Base-by-base conservation (phyloP, 2,329 filamentous ascomycete species). In the Bipolaris sorokiniana region DNA sequence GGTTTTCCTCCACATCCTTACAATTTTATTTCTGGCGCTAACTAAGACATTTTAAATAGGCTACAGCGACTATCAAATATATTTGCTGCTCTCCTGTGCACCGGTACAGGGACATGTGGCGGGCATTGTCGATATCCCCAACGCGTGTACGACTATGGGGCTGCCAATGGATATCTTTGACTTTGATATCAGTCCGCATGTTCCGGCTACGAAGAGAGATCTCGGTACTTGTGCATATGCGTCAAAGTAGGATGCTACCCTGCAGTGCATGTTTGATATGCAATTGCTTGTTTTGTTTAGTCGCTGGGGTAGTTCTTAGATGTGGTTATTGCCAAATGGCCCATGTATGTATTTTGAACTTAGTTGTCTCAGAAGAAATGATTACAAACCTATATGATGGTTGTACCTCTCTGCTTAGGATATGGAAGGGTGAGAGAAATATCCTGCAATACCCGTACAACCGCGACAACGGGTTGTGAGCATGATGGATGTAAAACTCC, bases 121-220 rank as follows among this genome's bases (percentile, higher is more conserved):
- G 1, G 92, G 93, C 0, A 90, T 97, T 54, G 92, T 96, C 7
- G 92, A 96, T 75, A 79, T 96, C 47, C 92, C 92, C 0, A 96
- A 97, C 72, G 91, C 90, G 0, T 97, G 93, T 72, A 96, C 92
- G 3, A 97, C 93, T 0, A 80, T 97, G 57, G 92, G 92, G 0
- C 73, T 97, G 51, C 93, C 93, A 1, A 91, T 96, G 82, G 93
- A 97, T 77, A 96, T 97, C 51, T 97, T 97, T 69, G 91, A 95
- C 71, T 96, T 97, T 76, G 92, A 97, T 73, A 94, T 97, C 65
- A 85, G 87, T 45, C 91, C 92, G 0, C 82, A 83, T 54, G 81
- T 81, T 5, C 81, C 83, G 6, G 85, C 84, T 2, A 80, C 84
- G 71, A 86, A 86, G 79, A 75, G 81, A 55, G 87, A 92, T 71